A percentile compares a stretch with the other conserved stretches of the same genome.
Conservation (phyloP, 139 green algal genomes). For the Raphidocelis subcapitata region DNA sequence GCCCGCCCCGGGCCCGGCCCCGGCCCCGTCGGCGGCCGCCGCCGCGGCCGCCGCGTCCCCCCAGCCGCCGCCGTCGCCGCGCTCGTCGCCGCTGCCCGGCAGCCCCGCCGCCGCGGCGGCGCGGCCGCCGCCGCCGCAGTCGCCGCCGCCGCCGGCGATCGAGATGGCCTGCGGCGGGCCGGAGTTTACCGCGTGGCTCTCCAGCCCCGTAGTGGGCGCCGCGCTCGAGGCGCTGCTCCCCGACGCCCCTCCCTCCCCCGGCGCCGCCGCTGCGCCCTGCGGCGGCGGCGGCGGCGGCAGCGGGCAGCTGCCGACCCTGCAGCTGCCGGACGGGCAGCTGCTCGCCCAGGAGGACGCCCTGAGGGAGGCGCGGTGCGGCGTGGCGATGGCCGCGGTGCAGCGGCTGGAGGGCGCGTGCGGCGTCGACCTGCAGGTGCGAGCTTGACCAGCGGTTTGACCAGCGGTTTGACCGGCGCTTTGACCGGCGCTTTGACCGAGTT, state of each 20-base stretch:
- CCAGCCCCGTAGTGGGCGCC: neutral
- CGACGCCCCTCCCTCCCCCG: neutral
- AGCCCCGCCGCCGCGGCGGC: no score
- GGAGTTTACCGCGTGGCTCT: constrained; percentile 12
- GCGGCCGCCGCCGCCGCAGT: neutral
- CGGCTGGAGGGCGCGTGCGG: constrained; percentile 1
- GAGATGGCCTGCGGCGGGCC: constrained; percentile 7
- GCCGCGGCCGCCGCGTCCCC: neutral
- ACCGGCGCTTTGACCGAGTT: neutral
- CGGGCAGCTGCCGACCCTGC: no score
- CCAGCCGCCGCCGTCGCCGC: no score
- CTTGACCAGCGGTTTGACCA: neutral
- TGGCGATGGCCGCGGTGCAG: constrained; percentile 18
- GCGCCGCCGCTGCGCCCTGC: neutral
- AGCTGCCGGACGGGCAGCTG: constrained; percentile 12
- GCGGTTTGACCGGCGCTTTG: neutral
- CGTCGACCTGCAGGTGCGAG: constrained; percentile 13
- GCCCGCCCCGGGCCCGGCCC: neutral
- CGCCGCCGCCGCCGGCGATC: neutral
- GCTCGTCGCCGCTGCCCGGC: no score
- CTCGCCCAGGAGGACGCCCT: constrained; percentile 12
- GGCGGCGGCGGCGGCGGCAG: neutral
- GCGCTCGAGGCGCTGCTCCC: neutral
- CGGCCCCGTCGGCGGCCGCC: neutral
- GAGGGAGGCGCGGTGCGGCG: constrained; percentile 6